Evolutionary conservation across 352 stramenopile genomes (phyloP).

Genomic region (Peronospora belbahrii): DNA sequence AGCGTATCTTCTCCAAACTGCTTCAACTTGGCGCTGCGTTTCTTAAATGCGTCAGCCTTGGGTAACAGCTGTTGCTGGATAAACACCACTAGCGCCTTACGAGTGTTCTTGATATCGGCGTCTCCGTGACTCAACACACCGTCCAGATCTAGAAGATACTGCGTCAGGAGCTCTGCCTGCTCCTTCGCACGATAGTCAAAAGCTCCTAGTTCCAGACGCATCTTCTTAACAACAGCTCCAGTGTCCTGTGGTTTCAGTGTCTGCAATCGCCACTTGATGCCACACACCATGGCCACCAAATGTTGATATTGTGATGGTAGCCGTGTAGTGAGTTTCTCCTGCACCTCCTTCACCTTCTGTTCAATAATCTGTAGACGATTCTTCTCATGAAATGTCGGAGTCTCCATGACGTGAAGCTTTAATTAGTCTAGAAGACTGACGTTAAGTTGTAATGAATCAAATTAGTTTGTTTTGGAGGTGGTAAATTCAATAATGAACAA

Average conservation of each 20-base stretch:
- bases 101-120: slow-evolving; percentile 34
- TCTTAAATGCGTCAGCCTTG: slow-evolving; percentile 38
- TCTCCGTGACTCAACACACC: slow-evolving; percentile 55
- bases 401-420: slow-evolving; percentile 12
- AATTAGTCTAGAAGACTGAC: too few species aligned
- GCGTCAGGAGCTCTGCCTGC: slow-evolving; percentile 53
- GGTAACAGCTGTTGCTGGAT: slow-evolving; percentile 32
- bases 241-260: slow-evolving; percentile 7
- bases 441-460: too few species aligned
- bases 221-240: slow-evolving; percentile 23
- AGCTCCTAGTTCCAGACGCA: slow-evolving; percentile 41
- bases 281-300: slow-evolving; percentile 28
- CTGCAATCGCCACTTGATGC: slow-evolving; percentile 41
- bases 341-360: slow-evolving; percentile 30
- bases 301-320: slow-evolving; percentile 30
- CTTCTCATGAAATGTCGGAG: slow-evolving; percentile 24
- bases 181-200: slow-evolving; percentile 57
- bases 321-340: slow-evolving; percentile 34
- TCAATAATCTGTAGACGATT: slow-evolving; percentile 37
- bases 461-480: too few species aligned
- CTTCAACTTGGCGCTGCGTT: slow-evolving; percentile 35
- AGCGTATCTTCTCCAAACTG: slow-evolving; percentile 31
- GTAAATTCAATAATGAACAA: too few species aligned
- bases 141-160: slow-evolving; percentile 46
- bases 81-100: slow-evolving; percentile 46